A percentile compares a stretch with the other conserved stretches of the same genome.
phyloP scores from a whole-genome alignment of 1,139 yeast species.

The Hansenula sp. region DNA sequence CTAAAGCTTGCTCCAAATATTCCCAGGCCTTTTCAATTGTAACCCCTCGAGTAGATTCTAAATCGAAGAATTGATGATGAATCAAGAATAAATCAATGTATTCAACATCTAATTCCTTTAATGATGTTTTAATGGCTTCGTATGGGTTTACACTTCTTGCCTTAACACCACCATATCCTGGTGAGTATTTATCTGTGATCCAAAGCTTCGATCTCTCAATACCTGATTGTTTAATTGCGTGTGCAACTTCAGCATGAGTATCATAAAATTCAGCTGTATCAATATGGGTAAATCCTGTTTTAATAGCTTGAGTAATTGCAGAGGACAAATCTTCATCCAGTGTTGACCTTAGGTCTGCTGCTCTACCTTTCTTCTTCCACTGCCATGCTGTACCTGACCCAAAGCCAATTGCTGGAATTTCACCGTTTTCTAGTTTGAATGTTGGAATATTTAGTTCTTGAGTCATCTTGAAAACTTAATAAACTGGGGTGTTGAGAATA shows the following conservation, averaged over 20 bases:
- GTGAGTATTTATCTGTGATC: slow-evolving; percentile 52
- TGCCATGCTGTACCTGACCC: slow-evolving; percentile 64
- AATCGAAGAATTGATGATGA: slow-evolving; percentile 37
- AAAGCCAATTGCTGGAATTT: slow-evolving; percentile 36
- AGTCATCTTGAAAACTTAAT: not conserved
- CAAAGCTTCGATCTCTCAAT: slow-evolving; percentile 47
- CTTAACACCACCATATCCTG: slow-evolving; percentile 28
- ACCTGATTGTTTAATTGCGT: slow-evolving; percentile 41
- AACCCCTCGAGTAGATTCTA: slow-evolving; percentile 33
- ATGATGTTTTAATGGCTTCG: slow-evolving; percentile 32
- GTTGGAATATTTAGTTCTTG: not conserved
- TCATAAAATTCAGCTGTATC: slow-evolving; percentile 59
- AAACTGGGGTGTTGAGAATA: not conserved
- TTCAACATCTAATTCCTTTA: slow-evolving; percentile 33
- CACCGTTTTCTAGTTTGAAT: slow-evolving; percentile 5
- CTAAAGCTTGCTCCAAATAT: slow-evolving; percentile 29
- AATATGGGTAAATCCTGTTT: slow-evolving; percentile 45
- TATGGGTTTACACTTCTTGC: slow-evolving; percentile 26
- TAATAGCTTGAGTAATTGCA: slow-evolving; percentile 39
- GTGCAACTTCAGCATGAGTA: slow-evolving; percentile 54
- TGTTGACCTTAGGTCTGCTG: slow-evolving; percentile 9
- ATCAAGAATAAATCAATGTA: slow-evolving; percentile 49
- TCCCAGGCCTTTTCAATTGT: slow-evolving; percentile 32
- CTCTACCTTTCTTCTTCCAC: slow-evolving; percentile 12
- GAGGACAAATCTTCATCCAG: slow-evolving; percentile 23